Evolutionary conservation across 495 filamentous ascomycete genomes (phyloP).

Genomic region (Neurospora sp.): DNA sequence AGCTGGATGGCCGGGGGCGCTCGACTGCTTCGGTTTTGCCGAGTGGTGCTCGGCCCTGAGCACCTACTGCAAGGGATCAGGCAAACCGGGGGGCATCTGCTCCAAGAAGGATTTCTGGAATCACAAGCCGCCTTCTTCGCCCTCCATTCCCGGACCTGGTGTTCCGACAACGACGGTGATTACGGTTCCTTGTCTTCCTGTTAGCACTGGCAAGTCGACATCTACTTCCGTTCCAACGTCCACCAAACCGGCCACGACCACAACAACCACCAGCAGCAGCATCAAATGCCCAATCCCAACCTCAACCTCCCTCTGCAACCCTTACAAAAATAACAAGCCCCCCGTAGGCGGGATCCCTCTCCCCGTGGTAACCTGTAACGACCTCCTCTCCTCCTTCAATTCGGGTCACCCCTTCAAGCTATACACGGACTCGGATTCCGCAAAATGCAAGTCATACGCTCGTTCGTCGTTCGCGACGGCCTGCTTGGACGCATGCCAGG

Average conservation of each 20-base stretch:
- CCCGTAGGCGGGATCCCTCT: slow-evolving; percentile 40
- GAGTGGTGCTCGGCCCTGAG: slow-evolving; percentile 32
- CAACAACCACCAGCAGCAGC: slow-evolving; percentile 6
- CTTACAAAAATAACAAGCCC: slow-evolving; percentile 25
- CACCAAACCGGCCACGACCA: slow-evolving; percentile 2
- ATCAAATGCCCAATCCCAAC: slow-evolving; percentile 31
- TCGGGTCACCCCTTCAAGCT: slow-evolving; percentile 33
- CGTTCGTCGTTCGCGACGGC: slow-evolving; percentile 18
- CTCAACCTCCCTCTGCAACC: slow-evolving; percentile 35
- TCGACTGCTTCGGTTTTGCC: slow-evolving; percentile 34
- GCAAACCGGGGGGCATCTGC: slow-evolving; percentile 3
- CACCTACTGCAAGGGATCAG: slow-evolving; percentile 26
- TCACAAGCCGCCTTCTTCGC: slow-evolving; percentile 24
- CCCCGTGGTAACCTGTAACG: slow-evolving; percentile 42
- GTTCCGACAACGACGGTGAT: slow-evolving; percentile 17
- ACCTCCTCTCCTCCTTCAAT: slow-evolving; percentile 11
- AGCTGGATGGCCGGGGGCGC: slow-evolving; percentile 36
- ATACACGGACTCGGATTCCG: slow-evolving; percentile 27
- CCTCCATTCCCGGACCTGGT: neutral
- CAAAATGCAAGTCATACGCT: slow-evolving; percentile 28
- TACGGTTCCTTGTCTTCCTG: slow-evolving; percentile 21
- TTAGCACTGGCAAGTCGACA: slow-evolving; percentile 21
- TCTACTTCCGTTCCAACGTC: slow-evolving; percentile 7
- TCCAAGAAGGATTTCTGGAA: slow-evolving; percentile 19
- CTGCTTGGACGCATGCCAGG: slow-evolving; percentile 39